These are phyloP conservation scores for Suillus fuscotomentosus DNA, from an alignment of 768 basidiomycete species.

Conservation along the genomic window DNA sequence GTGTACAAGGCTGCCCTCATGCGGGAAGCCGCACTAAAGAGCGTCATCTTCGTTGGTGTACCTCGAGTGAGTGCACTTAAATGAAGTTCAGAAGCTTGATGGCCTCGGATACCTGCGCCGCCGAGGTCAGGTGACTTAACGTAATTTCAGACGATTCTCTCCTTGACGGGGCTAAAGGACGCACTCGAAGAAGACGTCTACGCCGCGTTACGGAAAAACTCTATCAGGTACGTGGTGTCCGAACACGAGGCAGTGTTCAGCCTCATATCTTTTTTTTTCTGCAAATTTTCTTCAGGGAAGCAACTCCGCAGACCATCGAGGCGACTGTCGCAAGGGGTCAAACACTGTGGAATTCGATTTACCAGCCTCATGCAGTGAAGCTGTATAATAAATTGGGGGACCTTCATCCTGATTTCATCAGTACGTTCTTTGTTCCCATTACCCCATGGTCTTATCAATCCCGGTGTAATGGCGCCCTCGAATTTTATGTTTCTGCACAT, in stretches of 20 bases:
- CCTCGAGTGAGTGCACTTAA: conserved; percentile 58
- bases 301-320: conserved; percentile 63
- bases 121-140: conserved; percentile 9
- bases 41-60: conserved; percentile 85
- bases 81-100: conserved; percentile 1
- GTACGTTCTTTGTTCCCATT: conserved; percentile 50
- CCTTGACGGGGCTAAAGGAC: conserved; percentile 71
- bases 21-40: conserved; percentile 88
- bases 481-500: conserved; percentile 28
- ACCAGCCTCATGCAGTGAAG: conserved; percentile 86
- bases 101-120: conserved; percentile 2
- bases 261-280: conserved; percentile 10
- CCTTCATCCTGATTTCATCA: conserved; percentile 93
- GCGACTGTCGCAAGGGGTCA: conserved; percentile 65
- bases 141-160: conserved; percentile 68
- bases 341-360: conserved; percentile 83
- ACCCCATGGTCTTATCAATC: conserved; percentile 35
- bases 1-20: conserved; percentile 79
- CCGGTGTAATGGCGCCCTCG: conserved; percentile 30
- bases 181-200: conserved; percentile 83
- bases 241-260: conserved; percentile 9
- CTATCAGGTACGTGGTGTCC: conserved; percentile 55
- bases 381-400: conserved; percentile 82
- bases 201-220: conserved; percentile 59
- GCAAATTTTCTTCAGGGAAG: conserved; percentile 41